These are phyloP conservation scores for Pezicula radicicola DNA, from an alignment of 2,329 filamentous ascomycete species.

Conservation along the genomic window DNA sequence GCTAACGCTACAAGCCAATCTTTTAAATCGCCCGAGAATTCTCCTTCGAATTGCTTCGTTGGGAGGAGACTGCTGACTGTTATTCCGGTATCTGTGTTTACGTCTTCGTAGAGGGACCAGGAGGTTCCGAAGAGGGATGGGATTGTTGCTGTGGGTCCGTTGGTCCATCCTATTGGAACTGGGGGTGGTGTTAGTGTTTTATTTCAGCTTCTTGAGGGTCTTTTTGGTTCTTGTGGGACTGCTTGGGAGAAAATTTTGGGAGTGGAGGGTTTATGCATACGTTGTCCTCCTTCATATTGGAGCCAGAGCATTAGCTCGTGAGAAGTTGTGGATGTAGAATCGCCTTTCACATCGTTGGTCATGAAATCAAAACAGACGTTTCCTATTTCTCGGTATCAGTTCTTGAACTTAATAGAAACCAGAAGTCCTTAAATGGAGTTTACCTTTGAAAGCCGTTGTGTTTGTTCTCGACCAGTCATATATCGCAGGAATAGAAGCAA, in stretches of 20 bases:
- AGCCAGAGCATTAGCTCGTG: conserved; percentile 45
- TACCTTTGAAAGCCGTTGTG: conserved; percentile 35
- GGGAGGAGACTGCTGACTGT: conserved; percentile 36
- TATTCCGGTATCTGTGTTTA: conserved; percentile 39
- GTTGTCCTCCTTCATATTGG: conserved; percentile 39
- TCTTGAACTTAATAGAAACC: too few species aligned
- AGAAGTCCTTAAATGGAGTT: too few species aligned
- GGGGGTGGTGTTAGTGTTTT: too few species aligned
- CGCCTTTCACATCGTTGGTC: conserved; percentile 38
- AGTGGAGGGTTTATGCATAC: too few species aligned
- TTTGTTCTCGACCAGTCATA: conserved; percentile 38
- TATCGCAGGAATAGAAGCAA: conserved; percentile 35
- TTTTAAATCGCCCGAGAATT: conserved; percentile 36
- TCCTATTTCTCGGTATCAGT: conserved; percentile 6
- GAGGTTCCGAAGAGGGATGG: conserved; percentile 32
- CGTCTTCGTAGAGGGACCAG: conserved; percentile 40
- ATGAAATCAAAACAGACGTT: conserved; percentile 43
- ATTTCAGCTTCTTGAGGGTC: too few species aligned
- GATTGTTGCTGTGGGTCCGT: conserved; percentile 32
- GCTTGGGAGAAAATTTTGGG: too few species aligned
- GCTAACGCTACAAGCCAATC: conserved; percentile 37
- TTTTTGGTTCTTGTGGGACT: too few species aligned
- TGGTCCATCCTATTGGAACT: conserved; percentile 37
- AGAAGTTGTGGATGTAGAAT: conserved; percentile 34
- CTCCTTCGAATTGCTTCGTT: conserved; percentile 33